Evolutionary conservation across 2,329 filamentous ascomycete genomes (phyloP).

Genomic region (Fragosphaeria purpurea): DNA sequence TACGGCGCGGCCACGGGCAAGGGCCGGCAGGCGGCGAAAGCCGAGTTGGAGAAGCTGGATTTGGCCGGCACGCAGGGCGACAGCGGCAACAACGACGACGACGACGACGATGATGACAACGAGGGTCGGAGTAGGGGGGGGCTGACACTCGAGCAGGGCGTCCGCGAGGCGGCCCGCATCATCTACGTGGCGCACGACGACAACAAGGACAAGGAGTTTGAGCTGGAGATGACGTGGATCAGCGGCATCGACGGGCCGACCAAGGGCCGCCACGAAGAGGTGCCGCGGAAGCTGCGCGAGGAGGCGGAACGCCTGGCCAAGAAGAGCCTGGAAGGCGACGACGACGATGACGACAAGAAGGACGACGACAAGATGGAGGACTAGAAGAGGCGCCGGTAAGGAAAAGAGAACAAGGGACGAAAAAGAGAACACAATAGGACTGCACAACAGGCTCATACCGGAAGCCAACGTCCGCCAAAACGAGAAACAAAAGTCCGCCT

Average conservation of each 20-base stretch:
- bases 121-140: slow-evolving; percentile 22
- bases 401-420: background rate
- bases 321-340: slow-evolving; percentile 78
- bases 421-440: no score
- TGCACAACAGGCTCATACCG: no score
- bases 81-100: no score
- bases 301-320: slow-evolving; percentile 91
- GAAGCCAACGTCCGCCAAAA: no score
- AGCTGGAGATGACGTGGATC: slow-evolving; percentile 99
- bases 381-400: slow-evolving; percentile 33
- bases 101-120: no score
- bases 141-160: slow-evolving; percentile 72
- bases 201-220: slow-evolving; percentile 99
- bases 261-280: slow-evolving; percentile 85
- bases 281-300: slow-evolving; percentile 80
- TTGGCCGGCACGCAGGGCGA: slow-evolving; percentile 54
- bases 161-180: slow-evolving; percentile 93
- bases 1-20: slow-evolving; percentile 97
- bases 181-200: slow-evolving; percentile 97
- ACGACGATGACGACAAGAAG: slow-evolving; percentile 62
- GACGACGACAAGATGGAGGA: slow-evolving; percentile 84
- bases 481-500: no score
- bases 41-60: slow-evolving; percentile 96
- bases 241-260: slow-evolving; percentile 76
- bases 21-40: slow-evolving; percentile 91